Percentiles rank a stretch among this genome's conserved stretches.
These are phyloP conservation scores for Aspergillus asperescens DNA, from an alignment of 495 filamentous ascomycete species.

Conservation along the genomic window DNA sequence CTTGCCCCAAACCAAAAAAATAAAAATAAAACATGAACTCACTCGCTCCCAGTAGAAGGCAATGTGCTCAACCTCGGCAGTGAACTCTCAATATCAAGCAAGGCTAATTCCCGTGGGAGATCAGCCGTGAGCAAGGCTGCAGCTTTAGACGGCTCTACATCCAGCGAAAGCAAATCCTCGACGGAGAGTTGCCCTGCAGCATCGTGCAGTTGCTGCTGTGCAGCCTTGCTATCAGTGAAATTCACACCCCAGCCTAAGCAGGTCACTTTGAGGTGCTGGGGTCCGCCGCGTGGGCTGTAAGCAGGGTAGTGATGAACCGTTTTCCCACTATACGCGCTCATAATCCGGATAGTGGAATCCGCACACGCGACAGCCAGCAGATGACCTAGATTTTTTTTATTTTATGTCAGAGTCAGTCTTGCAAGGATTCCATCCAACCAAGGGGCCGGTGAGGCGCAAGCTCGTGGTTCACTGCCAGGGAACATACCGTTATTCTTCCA, in stretches of 20 bases:
- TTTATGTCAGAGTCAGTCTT: conserved; percentile 11
- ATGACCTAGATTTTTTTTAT: too few species aligned
- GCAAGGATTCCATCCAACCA: not conserved
- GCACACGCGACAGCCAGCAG: conserved; percentile 74
- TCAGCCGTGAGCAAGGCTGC: conserved; percentile 47
- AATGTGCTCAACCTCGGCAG: conserved; percentile 74
- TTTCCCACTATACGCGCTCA: conserved; percentile 72
- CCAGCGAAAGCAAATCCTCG: conserved; percentile 40
- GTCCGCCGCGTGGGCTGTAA: conserved; percentile 21
- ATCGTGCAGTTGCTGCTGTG: conserved; percentile 39
- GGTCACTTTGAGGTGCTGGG: conserved; percentile 41
- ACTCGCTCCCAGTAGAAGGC: conserved; percentile 48
- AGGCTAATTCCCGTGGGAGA: conserved; percentile 70
- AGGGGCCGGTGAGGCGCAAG: not conserved
- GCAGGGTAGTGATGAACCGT: conserved; percentile 61
- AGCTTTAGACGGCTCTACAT: conserved; percentile 35
- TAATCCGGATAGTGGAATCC: conserved; percentile 62
- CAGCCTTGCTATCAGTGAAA: conserved; percentile 51
- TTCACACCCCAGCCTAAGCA: conserved; percentile 73
- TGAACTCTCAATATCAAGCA: conserved; percentile 72
- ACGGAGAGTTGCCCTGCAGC: conserved; percentile 36
- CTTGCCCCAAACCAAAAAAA: not conserved
- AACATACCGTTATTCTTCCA: conserved; percentile 79
- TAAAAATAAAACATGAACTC: conserved; percentile 18
- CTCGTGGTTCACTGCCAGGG: too few species aligned